Conservation (phyloP, 163 green algal genomes). For the Chlorella variabilis region DNA sequence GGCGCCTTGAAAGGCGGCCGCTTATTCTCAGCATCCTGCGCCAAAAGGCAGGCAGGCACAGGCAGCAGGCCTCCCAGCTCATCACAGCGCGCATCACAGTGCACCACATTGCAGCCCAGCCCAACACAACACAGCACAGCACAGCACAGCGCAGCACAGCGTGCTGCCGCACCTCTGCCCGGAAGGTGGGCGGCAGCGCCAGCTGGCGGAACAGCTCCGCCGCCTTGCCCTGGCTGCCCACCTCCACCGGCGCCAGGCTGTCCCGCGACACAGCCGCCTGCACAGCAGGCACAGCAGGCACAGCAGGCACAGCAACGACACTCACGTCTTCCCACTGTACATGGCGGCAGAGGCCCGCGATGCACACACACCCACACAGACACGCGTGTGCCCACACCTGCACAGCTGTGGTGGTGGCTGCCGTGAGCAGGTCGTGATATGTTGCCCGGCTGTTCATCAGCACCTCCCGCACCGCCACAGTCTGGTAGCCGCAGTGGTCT, state of each 20-base stretch:
- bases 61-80: neutral
- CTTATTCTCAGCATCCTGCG: constrained; percentile 39
- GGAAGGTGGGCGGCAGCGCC: constrained; percentile 46
- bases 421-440: constrained; percentile 53
- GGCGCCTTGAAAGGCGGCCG: constrained; percentile 36
- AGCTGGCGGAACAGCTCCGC: constrained; percentile 38
- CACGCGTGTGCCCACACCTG: neutral
- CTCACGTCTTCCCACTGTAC: no score
- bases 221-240: neutral
- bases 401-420: constrained; percentile 6
- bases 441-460: constrained; percentile 37
- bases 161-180: neutral
- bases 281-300: neutral
- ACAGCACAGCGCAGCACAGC: neutral
- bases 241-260: constrained; percentile 4
- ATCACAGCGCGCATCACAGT: neutral
- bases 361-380: neutral
- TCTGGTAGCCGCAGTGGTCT: constrained; percentile 57
- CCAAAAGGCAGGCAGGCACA: neutral
- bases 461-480: constrained; percentile 45
- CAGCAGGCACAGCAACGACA: no score
- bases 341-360: no score
- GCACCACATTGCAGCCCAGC: neutral
- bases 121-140: no score
- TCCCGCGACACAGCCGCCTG: constrained; percentile 25